A percentile compares a stretch with the other conserved stretches of the same genome.
Evolutionary conservation across 768 basidiomycete genomes (phyloP).

Genomic region (Lentinula aciculospora): DNA sequence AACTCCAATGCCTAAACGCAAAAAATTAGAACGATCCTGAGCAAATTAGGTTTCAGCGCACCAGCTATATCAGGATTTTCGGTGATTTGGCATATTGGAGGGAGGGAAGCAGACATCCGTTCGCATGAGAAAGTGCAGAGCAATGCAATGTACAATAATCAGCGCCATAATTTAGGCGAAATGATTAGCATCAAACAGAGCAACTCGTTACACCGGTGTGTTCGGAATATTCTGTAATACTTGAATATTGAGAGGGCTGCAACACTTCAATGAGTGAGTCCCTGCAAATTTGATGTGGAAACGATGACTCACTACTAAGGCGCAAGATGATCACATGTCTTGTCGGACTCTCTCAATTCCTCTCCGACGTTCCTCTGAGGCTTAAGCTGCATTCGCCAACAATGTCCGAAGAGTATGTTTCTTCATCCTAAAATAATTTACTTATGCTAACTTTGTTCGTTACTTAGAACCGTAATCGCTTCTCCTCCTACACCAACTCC

Average conservation of each 20-base stretch:
- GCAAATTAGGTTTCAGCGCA: not conserved
- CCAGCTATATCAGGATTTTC: conserved; percentile 3
- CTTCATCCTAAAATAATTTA: not conserved
- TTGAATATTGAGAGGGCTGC: not conserved
- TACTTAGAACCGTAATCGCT: not conserved
- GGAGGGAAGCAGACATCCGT: not conserved
- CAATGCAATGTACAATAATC: too few relatives aligned
- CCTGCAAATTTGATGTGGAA: not conserved
- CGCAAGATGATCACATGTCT: not conserved
- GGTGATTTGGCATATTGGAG: not conserved
- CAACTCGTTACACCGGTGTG: not conserved
- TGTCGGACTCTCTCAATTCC: not conserved
- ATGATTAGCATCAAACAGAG: not conserved
- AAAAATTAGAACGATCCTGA: not conserved
- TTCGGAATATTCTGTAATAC: not conserved
- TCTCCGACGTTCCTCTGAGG: not conserved
- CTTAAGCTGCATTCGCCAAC: not conserved
- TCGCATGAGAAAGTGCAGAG: too few relatives aligned
- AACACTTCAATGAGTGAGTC: too few relatives aligned
- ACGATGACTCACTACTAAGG: not conserved
- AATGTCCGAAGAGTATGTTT: conserved; percentile 1
- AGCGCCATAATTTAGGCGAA: not conserved
- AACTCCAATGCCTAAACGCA: not conserved
- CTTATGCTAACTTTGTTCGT: not conserved
- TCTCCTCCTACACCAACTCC: not conserved